These are phyloP conservation scores for Pachysandra terminalis DNA, from an alignment of 164 flowering plant species.

Conservation along the genomic window DNA sequence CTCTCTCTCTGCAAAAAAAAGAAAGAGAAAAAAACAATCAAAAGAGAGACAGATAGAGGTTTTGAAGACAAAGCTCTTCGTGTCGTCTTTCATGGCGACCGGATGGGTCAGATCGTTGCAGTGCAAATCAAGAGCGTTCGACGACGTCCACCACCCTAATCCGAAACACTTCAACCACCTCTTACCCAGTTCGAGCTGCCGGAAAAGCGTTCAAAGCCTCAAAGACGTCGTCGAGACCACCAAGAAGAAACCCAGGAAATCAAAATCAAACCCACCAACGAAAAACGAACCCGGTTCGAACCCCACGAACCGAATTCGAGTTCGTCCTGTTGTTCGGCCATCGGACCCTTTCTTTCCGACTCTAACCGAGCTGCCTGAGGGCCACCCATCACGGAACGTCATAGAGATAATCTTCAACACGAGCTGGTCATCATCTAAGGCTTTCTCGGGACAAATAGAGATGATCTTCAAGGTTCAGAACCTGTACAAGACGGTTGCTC, in stretches of 20 bases:
- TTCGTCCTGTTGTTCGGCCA: conserved; percentile 15
- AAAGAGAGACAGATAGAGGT: conserved; percentile 3
- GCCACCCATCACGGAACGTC: conserved; percentile 89
- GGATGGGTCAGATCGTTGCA: conserved; percentile 87
- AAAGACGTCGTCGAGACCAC: conserved; percentile 63
- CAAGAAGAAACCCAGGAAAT: conserved; percentile 30
- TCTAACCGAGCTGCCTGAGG: conserved; percentile 67
- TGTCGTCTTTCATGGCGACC: conserved; percentile 55
- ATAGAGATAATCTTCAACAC: conserved; percentile 93
- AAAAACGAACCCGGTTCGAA: conserved; percentile 17
- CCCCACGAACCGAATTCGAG: conserved; percentile 15
- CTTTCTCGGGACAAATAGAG: conserved; percentile 71
- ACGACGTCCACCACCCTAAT: conserved; percentile 57
- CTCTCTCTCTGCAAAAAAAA: too few relatives aligned
- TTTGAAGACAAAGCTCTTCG: background rate
- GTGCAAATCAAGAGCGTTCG: conserved; percentile 76
- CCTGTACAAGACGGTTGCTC: conserved; percentile 47
- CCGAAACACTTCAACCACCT: conserved; percentile 35
- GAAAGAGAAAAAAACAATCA: too few relatives aligned
- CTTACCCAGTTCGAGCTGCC: conserved; percentile 53
- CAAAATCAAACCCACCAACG: conserved; percentile 8
- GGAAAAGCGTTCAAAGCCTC: conserved; percentile 44
- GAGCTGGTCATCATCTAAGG: conserved; percentile 66
- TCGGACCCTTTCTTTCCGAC: conserved; percentile 49
- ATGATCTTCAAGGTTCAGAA: conserved; percentile 83